Conservation (phyloP, 768 basidiomycete genomes). For the Xerocomus potaroensis region DNA sequence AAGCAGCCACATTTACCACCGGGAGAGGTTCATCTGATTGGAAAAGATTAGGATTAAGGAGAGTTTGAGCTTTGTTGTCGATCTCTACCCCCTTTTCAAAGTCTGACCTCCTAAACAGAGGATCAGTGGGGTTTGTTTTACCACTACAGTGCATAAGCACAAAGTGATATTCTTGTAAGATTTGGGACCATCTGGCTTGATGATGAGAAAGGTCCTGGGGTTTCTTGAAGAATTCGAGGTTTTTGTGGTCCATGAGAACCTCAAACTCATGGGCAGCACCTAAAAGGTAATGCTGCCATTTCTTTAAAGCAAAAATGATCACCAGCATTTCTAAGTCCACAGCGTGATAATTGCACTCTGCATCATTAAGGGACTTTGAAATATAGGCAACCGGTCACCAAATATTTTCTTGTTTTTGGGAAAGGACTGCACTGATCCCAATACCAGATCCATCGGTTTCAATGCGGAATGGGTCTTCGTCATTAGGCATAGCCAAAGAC, state of each 20-base stretch:
- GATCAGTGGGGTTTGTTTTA: too few relatives aligned
- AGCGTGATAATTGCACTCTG: constrained; percentile 4
- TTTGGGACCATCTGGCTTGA: constrained; percentile 28
- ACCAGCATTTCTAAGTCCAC: neutral
- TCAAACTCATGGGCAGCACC: neutral
- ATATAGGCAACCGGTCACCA: neutral
- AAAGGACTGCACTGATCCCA: neutral
- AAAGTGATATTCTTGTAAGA: neutral
- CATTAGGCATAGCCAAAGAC: neutral
- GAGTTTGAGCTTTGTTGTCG: too few relatives aligned
- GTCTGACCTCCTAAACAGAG: too few relatives aligned
- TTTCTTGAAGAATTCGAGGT: constrained; percentile 39
- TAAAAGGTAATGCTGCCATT: constrained; percentile 7
- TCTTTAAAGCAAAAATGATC: neutral
- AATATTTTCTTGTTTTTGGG: neutral
- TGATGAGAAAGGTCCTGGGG: constrained; percentile 36
- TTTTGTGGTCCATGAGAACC: constrained; percentile 36
- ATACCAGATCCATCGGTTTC: neutral
- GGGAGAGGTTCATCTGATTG: too few relatives aligned
- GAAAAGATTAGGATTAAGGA: too few relatives aligned
- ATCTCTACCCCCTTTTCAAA: too few relatives aligned
- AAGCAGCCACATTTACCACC: too few relatives aligned
- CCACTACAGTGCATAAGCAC: neutral
- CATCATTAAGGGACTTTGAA: neutral
- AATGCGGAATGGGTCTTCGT: neutral